Evolutionary conservation across 192 early-diverging fungal species (phyloP).

Genomic region (Entomortierella lignicola): DNA sequence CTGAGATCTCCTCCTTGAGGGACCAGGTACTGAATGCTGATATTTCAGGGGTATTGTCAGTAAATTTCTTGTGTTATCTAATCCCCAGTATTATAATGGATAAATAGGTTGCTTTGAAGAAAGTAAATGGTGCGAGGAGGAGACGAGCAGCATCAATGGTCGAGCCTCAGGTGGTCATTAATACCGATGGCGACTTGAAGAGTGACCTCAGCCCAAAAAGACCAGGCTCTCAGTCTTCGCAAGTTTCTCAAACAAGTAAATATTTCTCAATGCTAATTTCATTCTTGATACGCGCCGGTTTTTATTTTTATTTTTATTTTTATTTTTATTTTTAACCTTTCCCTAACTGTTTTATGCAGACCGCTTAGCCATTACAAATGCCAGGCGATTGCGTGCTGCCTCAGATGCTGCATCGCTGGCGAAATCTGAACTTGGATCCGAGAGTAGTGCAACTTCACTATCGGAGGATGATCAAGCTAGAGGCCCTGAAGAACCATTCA

Average conservation of each 20-base stretch:
- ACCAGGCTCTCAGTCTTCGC: slow-evolving; percentile 29
- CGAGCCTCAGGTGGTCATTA: slow-evolving; percentile 36
- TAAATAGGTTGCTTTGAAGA: slow-evolving; percentile 43
- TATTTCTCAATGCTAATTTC: too few species aligned
- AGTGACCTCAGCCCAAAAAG: slow-evolving; percentile 17
- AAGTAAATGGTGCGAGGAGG: slow-evolving; percentile 47
- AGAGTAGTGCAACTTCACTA: slow-evolving; percentile 22
- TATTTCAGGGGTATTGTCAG: too few species aligned
- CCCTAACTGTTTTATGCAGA: slow-evolving; percentile 3
- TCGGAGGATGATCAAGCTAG: slow-evolving; percentile 26
- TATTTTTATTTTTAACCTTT: background rate
- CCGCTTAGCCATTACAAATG: slow-evolving; percentile 37
- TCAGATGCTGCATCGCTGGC: slow-evolving; percentile 45
- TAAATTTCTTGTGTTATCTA: too few species aligned
- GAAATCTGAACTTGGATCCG: slow-evolving; percentile 33
- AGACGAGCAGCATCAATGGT: slow-evolving; percentile 47
- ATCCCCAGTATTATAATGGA: background rate
- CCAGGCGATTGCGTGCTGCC: slow-evolving; percentile 33
- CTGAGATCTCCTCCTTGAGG: slow-evolving; percentile 48
- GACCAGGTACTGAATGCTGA: slow-evolving; percentile 27
- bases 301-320: too few species aligned
- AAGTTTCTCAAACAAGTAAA: slow-evolving; percentile 45
- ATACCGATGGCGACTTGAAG: slow-evolving; percentile 22
- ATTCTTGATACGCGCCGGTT: too few species aligned
- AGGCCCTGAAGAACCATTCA: slow-evolving; percentile 37